Evolutionary conservation across 306 rosid species (phyloP), one percentile per base, ranked within the genome.

Genomic region (Cicer pinnatifidum): DNA sequence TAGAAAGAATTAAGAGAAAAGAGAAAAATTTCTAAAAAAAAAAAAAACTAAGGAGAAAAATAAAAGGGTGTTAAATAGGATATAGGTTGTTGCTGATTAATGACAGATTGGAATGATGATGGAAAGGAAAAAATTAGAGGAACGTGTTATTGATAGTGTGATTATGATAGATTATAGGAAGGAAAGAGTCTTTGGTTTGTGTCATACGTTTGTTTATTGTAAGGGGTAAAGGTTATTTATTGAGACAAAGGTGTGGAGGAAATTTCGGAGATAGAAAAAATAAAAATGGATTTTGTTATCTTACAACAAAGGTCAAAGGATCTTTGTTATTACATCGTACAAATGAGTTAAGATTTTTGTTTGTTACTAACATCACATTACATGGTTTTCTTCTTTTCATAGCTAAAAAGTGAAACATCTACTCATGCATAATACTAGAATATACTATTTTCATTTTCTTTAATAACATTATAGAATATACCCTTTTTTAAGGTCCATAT

Each of bases 71-170:
- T 56, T 68, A 39, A 68, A 72, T 69, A 72, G 72, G 72, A 66
- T 40, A 72, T 65, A 43, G 60, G 69, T 54, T 59, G 64, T 72
- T 59, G 64, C 69, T 64, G 71, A 20, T 73, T 45, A 53, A n/a
- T 17, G 40, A 84, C 88, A 87, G 89, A 65, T 70, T 76, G 86
- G 89, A 89, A 52, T 81, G 87, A 71, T 67, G 78, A 79, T 48
- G 83, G 61, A 57, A 28, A 12, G 9, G 4, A 39, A 62, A 44
- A 54, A 62, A 78, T 53, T 69, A 15, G 73, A 70, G 80, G 50
- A 64, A 62, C 83, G 85, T 33, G 4, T 28, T 3, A 76, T 75
- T 69, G 90, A 89, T 89, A 80, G 35, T 28, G 35, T 28, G 35
- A 28, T 28, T 28, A 28, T 28, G 65, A 59, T 59, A 33, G 73